Base-by-base conservation (phyloP, 148 eudicot species). In the Cornus suecica region DNA sequence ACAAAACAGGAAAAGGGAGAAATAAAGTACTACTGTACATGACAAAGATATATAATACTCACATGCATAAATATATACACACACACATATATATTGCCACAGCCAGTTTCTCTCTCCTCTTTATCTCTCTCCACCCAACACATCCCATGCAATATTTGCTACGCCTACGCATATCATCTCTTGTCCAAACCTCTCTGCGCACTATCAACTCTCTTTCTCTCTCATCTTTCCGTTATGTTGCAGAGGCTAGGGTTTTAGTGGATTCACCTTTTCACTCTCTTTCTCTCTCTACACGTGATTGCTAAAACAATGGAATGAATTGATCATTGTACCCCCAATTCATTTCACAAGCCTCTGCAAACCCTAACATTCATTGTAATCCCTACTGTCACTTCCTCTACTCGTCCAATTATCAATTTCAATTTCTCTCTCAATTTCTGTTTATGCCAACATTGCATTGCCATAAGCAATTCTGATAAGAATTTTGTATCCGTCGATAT, bases 241-340 rank as follows among this genome's bases (percentile, higher is more conserved):
- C 68, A 65, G 68, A 65, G 34, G 29, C 15, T n/a, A 22, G 32
- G 76, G 67, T 79, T 71, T 45, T 68, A 83, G 80, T 83, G 86
- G 61, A 56, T 77, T 77, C 72, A 79, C 83, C 78, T 84, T 84
- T 82, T 82, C 86, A 87, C 83, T 84, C 86, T 83, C 63, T 61
- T 48, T 77, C 29, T 34, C 34, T 63, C 64, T 64, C 28, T 58
- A 56, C 76, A 78, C 78, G 79, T 75, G 82, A 78, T 74, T 42
- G 28, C 48, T 23, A 15, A n/a, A 58, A 10, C 28, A 8, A 22
- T 51, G 27, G 29, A 61, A 78, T 73, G 58, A 16, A 41, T 64
- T 66, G 24, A 25, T 74, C 74, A 62, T 72, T 66, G 31, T 30
- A 8, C n/a, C 42, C 11, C 62, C n/a, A n/a, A 1, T 65, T 62